Percentiles rank a stretch among this genome's conserved stretches.
Evolutionary conservation across 192 early-diverging fungal species (phyloP).

Genomic region (Paraglomus brasilianum): DNA sequence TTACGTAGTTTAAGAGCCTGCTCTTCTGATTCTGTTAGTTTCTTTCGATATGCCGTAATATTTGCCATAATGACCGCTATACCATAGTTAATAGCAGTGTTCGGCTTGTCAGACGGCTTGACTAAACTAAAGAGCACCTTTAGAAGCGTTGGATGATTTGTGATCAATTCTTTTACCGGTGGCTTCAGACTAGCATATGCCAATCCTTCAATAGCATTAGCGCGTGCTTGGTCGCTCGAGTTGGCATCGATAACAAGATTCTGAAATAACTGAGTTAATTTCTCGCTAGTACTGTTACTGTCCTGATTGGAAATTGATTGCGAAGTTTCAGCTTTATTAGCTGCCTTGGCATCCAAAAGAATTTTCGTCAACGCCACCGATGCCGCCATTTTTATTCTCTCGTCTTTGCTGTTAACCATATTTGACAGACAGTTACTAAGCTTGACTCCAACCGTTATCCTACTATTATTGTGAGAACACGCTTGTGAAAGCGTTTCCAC

Average conservation of each 20-base stretch:
- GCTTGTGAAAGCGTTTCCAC: constrained; percentile 57
- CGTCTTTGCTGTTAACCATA: constrained; percentile 41
- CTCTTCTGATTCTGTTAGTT: constrained; percentile 76
- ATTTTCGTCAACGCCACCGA: constrained; percentile 65
- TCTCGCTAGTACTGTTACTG: constrained; percentile 30
- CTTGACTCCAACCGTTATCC: constrained; percentile 54
- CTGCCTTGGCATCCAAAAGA: constrained; percentile 40
- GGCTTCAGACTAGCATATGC: constrained; percentile 77
- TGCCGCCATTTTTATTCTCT: constrained; percentile 53
- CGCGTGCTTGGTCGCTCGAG: constrained; percentile 35
- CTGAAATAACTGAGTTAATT: constrained; percentile 57
- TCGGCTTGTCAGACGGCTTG: constrained; percentile 40
- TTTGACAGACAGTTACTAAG: constrained; percentile 53
- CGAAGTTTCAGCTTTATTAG: constrained; percentile 41
- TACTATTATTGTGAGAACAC: constrained; percentile 59
- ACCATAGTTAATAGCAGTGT: constrained; percentile 65
- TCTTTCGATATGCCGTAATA: constrained; percentile 66
- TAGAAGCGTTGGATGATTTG: constrained; percentile 57
- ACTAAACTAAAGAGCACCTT: constrained; percentile 54
- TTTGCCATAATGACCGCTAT: constrained; percentile 74
- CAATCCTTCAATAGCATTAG: constrained; percentile 74
- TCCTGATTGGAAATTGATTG: constrained; percentile 34
- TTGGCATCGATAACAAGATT: constrained; percentile 46
- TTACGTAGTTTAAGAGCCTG: constrained; percentile 75
- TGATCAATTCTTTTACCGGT: constrained; percentile 66